Conservation (phyloP, 345 rosid genomes). For the Lumnitzera littorea region DNA sequence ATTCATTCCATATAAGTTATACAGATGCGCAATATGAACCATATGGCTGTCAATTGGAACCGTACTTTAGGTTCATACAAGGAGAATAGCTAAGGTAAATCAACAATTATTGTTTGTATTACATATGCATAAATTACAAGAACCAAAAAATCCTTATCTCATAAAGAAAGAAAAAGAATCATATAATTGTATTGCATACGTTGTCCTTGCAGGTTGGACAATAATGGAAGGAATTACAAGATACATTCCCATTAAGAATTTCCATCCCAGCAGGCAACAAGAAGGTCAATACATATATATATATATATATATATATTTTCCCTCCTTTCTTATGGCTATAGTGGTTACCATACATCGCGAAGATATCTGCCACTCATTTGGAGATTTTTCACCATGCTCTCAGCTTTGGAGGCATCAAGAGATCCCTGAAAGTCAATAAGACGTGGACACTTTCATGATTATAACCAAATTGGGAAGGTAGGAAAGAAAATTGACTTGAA, state of each 20-base stretch:
- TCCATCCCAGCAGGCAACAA: too few relatives aligned
- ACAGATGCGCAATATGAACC: too few relatives aligned
- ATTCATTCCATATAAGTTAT: too few relatives aligned
- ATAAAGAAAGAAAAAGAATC: conserved; percentile 16
- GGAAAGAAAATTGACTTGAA: not conserved
- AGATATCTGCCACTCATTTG: conserved; percentile 87
- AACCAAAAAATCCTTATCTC: conserved; percentile 14
- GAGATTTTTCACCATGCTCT: conserved; percentile 83
- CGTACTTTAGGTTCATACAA: too few relatives aligned
- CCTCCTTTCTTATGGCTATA: not conserved
- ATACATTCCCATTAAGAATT: not conserved
- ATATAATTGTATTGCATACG: not conserved
- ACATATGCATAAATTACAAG: conserved; percentile 20
- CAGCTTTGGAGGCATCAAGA: conserved; percentile 69
- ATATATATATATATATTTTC: too few relatives aligned
- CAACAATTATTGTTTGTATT: not conserved
- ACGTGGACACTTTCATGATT: not conserved
- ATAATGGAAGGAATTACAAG: not conserved
- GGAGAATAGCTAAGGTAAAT: too few relatives aligned
- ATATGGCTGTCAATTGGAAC: too few relatives aligned
- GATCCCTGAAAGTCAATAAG: conserved; percentile 50
- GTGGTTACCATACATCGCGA: conserved; percentile 82
- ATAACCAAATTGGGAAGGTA: not conserved
- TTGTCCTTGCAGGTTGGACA: not conserved
- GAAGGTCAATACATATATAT: too few relatives aligned